Percentiles rank a stretch among this genome's conserved stretches.
phyloP scores from a whole-genome alignment of 495 filamentous ascomycete species.

The Aspergillus biplanus region DNA sequence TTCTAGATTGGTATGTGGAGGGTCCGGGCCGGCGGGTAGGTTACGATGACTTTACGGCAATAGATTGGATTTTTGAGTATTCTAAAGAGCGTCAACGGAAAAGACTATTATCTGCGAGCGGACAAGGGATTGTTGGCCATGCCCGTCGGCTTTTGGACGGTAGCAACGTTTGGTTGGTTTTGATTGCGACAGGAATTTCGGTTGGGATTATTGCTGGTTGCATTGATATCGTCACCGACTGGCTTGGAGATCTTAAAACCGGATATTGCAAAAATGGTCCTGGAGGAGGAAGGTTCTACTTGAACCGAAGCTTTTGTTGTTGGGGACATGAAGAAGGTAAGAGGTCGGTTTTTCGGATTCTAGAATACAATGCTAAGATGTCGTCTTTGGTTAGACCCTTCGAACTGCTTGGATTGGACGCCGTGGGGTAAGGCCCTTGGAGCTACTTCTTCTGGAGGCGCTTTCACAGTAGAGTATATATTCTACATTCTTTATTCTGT shows the following conservation, averaged over 20 bases:
- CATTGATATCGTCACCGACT: slow-evolving; percentile 93
- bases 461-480: slow-evolving; percentile 81
- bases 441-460: slow-evolving; percentile 63
- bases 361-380: neutral
- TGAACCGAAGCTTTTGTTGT: slow-evolving; percentile 91
- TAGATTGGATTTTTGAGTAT: slow-evolving; percentile 99
- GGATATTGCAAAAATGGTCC: slow-evolving; percentile 77
- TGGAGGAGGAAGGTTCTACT: slow-evolving; percentile 83
- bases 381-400: slow-evolving; percentile 51
- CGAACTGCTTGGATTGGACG: slow-evolving; percentile 82
- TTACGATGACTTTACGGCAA: slow-evolving; percentile 96
- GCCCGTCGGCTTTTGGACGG: slow-evolving; percentile 73
- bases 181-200: slow-evolving; percentile 77
- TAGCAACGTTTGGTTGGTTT: slow-evolving; percentile 87
- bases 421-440: slow-evolving; percentile 80
- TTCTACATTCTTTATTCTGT: slow-evolving; percentile 85
- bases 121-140: slow-evolving; percentile 74
- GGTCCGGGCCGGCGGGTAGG: slow-evolving; percentile 88
- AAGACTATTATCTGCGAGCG: slow-evolving; percentile 69
- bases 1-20: slow-evolving; percentile 87
- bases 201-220: slow-evolving; percentile 82
- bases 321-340: slow-evolving; percentile 76
- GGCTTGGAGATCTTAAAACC: slow-evolving; percentile 92
- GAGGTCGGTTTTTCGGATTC: slow-evolving; percentile 9
- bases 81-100: slow-evolving; percentile 92